These are phyloP conservation scores for Hypoxylon lienhwacheense DNA, from an alignment of 495 filamentous ascomycete species.

Conservation along the genomic window DNA sequence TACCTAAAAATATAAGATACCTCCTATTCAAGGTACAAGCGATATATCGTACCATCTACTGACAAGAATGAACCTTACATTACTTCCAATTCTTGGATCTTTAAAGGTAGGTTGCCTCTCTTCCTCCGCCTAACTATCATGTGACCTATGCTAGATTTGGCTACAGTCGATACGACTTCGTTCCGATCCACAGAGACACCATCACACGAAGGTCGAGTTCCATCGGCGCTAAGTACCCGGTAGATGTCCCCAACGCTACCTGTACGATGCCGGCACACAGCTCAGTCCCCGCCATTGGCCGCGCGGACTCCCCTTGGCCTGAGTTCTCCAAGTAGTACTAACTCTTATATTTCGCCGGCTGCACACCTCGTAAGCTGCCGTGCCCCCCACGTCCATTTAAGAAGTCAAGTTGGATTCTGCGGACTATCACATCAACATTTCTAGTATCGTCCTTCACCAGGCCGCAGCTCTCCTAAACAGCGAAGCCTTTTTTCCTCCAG, in stretches of 20 bases:
- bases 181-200: background rate
- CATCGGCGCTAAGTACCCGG: slow-evolving; percentile 13
- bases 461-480: slow-evolving; percentile 12
- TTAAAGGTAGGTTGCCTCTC: too few relatives aligned
- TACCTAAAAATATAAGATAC: too few relatives aligned
- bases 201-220: slow-evolving; percentile 19
- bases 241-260: slow-evolving; percentile 16
- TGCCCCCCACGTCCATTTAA: slow-evolving; percentile 29
- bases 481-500: slow-evolving; percentile 19
- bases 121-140: too few relatives aligned
- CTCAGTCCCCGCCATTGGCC: slow-evolving; percentile 6
- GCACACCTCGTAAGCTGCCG: background rate
- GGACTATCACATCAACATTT: slow-evolving; percentile 32
- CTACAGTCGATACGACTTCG: slow-evolving; percentile 1
- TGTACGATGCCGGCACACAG: slow-evolving; percentile 4
- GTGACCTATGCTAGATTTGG: too few relatives aligned
- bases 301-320: background rate
- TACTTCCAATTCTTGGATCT: too few relatives aligned
- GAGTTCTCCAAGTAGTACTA: slow-evolving; percentile 5
- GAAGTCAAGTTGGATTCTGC: slow-evolving; percentile 10
- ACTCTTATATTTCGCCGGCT: background rate
- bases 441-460: slow-evolving; percentile 12
- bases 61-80: too few relatives aligned
- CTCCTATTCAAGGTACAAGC: too few relatives aligned
- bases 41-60: too few relatives aligned